Conservation (phyloP, 2,329 filamentous ascomycete species). For the Dactylellina leptospora region DNA sequence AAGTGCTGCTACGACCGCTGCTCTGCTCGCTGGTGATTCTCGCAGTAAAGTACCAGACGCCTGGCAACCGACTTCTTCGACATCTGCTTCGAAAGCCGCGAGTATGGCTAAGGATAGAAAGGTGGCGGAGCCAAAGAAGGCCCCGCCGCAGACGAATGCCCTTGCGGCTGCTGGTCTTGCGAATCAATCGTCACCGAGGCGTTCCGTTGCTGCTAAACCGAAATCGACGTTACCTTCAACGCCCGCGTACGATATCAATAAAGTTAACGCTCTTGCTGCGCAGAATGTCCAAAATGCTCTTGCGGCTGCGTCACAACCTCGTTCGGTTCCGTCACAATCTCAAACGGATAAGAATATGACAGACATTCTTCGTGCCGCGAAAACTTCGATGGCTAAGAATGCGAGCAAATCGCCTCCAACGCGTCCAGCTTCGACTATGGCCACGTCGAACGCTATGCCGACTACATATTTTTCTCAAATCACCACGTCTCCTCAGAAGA, state of each 20-base stretch:
- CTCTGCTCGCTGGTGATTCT: constrained; percentile 37
- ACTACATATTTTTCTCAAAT: constrained; percentile 43
- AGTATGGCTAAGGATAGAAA: constrained; percentile 20
- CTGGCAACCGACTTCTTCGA: constrained; percentile 35
- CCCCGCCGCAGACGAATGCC: constrained; percentile 34
- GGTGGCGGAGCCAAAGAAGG: constrained; percentile 15
- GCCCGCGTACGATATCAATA: constrained; percentile 46
- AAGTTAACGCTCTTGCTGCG: constrained; percentile 42
- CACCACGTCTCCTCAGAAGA: constrained; percentile 37
- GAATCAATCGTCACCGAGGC: constrained; percentile 24
- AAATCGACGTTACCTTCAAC: constrained; percentile 25
- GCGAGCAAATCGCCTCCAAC: constrained; percentile 43
- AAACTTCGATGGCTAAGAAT: constrained; percentile 35
- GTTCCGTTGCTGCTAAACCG: constrained; percentile 7
- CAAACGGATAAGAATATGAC: constrained; percentile 43
- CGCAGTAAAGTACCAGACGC: constrained; percentile 28
- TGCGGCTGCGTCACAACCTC: constrained; percentile 22
- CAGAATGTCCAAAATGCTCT: constrained; percentile 49
- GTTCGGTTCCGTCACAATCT: constrained; percentile 12
- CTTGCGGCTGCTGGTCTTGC: constrained; percentile 42
- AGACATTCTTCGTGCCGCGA: constrained; percentile 44
- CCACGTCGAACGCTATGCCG: constrained; percentile 17
- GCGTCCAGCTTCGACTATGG: not conserved
- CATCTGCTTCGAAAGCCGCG: constrained; percentile 37
- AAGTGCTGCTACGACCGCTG: constrained; percentile 29